Evolutionary conservation across 73 alveolate genomes (phyloP).

Genomic region (Tetrahymena malaccensis): DNA sequence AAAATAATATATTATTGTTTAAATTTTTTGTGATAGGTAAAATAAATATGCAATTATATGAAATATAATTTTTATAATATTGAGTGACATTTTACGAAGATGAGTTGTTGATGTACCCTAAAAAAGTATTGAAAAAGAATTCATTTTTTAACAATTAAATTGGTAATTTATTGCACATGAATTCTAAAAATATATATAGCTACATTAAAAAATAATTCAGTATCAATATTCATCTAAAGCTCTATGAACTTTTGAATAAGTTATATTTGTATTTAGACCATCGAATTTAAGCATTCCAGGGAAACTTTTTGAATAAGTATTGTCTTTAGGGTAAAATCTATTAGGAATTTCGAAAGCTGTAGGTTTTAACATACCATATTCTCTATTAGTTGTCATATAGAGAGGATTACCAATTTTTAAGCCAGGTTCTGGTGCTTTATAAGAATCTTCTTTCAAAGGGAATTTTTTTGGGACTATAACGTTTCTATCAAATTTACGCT

Average conservation of each 20-base stretch:
- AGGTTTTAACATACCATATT: background rate
- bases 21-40: no score
- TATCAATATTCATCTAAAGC: background rate
- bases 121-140: background rate
- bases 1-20: background rate
- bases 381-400: background rate
- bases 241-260: background rate
- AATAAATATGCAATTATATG: no score
- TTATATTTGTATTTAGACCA: background rate
- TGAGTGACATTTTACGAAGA: no score
- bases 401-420: background rate
- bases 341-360: background rate
- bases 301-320: background rate
- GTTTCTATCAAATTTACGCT: background rate
- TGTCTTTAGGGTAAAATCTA: background rate
- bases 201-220: background rate
- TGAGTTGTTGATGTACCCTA: background rate
- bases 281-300: background rate
- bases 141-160: background rate
- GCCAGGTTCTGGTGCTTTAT: background rate
- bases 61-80: no score
- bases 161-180: background rate
- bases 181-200: background rate
- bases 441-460: background rate
- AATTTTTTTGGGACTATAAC: background rate